Conservation (phyloP, 208 protist genomes). For the Leishmania amazonensis region DNA sequence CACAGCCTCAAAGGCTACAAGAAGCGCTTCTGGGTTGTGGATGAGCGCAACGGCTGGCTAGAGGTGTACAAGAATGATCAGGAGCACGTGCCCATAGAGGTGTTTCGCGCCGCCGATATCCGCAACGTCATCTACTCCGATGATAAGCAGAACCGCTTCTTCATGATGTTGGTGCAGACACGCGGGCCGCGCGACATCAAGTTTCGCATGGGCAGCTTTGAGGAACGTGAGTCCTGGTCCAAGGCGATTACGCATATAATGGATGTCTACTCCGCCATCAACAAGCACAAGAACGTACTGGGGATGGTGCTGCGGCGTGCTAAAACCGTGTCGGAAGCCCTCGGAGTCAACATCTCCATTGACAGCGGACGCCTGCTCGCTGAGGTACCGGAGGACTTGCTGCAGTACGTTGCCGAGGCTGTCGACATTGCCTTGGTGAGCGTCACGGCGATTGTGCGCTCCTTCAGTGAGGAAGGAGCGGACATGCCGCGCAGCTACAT, state of each 20-base stretch:
- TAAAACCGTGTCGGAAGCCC: constrained; percentile 39
- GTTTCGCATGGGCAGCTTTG: constrained; percentile 68
- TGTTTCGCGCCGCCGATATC: constrained; percentile 55
- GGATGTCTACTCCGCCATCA: constrained; percentile 60
- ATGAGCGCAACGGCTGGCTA: constrained; percentile 46
- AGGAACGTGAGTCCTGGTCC: constrained; percentile 76
- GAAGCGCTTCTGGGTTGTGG: constrained; percentile 85
- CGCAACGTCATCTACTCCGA: constrained; percentile 69
- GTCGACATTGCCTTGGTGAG: constrained; percentile 66
- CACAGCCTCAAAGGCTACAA: constrained; percentile 59
- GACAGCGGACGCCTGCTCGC: constrained; percentile 48
- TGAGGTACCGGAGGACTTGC: constrained; percentile 62
- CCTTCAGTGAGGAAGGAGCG: constrained; percentile 39
- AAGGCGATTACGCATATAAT: constrained; percentile 74
- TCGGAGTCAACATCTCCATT: constrained; percentile 72
- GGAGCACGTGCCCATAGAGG: constrained; percentile 49
- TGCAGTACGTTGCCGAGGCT: constrained; percentile 84
- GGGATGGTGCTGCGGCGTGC: constrained; percentile 51
- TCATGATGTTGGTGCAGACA: constrained; percentile 67
- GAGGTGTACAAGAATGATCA: constrained; percentile 91
- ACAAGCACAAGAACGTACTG: constrained; percentile 61
- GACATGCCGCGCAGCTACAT: constrained; percentile 57
- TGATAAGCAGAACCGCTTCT: constrained; percentile 86
- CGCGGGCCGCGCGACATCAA: constrained; percentile 47
- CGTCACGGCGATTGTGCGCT: constrained; percentile 54